These are phyloP conservation scores for Paracamarosporium sp. DNA, from an alignment of 2,329 filamentous ascomycete genomes.

Conservation along the genomic window DNA sequence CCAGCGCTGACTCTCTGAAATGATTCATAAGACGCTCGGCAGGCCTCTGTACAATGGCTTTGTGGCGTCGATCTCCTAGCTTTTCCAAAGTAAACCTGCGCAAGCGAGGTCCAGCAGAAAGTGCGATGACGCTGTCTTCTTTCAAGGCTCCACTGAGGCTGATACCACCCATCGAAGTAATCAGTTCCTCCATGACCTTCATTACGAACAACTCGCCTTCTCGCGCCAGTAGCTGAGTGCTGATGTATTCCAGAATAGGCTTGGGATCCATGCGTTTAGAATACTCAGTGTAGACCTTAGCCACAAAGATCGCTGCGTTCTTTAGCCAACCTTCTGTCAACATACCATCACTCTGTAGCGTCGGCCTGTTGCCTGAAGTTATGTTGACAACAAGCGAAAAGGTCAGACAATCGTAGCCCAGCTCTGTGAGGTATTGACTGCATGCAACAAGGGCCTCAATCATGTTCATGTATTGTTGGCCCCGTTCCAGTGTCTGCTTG, in stretches of 20 bases:
- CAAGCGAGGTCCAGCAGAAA: conserved; percentile 84
- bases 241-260: conserved; percentile 88
- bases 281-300: conserved; percentile 87
- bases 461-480: conserved; percentile 93
- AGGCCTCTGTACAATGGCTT: conserved; percentile 63
- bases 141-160: conserved; percentile 86
- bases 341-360: conserved; percentile 69
- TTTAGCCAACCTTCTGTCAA: conserved; percentile 92
- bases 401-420: conserved; percentile 91
- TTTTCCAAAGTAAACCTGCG: conserved; percentile 79
- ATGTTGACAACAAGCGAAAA: conserved; percentile 86
- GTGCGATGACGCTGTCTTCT: conserved; percentile 83
- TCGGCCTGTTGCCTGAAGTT: conserved; percentile 62
- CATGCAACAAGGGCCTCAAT: conserved; percentile 96
- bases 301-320: conserved; percentile 88
- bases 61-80: conserved; percentile 81
- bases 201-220: conserved; percentile 89
- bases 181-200: conserved; percentile 88
- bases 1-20: conserved; percentile 77
- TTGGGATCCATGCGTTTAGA: conserved; percentile 76
- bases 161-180: conserved; percentile 92
- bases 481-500: conserved; percentile 84
- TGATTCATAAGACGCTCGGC: conserved; percentile 82
- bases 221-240: conserved; percentile 74
- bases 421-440: conserved; percentile 87